Base-by-base conservation (phyloP, 306 rosid species). In the Prunus armeniaca region DNA sequence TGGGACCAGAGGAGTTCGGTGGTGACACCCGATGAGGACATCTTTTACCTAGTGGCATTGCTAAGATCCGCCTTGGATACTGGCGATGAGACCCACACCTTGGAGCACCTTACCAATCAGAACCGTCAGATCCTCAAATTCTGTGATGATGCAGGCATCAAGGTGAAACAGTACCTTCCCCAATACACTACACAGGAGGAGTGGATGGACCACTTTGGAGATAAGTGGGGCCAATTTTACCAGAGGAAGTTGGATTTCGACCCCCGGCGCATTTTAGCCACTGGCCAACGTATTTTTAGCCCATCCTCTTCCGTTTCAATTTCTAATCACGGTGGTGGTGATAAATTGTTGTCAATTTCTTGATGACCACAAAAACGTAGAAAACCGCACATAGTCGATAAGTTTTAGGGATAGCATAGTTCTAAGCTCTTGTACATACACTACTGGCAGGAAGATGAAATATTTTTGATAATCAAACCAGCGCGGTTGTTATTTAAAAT, bases 11-110 rank as follows among this genome's bases (percentile, higher is more conserved):
- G 91, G 86, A 95, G 86, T 86, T 92, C 99, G 67, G 96, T 69
- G 77, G 97, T 92, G 89, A 92, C 85, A 9, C 91, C 92, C 15
- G 96, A 88, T 5, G 99, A 92, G 76, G 93, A 90, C 1, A 87
- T 95, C 70, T 95, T 95, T 84, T 95, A 95, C 85, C 82, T 95
- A 32, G 99, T 95, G 87, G 99, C 92, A 1, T 84, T 95, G 85
- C 84, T 95, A 62, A 87, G 97, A 78, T 92, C 97, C 30, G 97
- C 97, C 19, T 68, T 92, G 84, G 97, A 92, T 73, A 64, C 58
- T 18, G 89, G 88, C 6, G 88, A 82, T 20, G 75, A 75, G 74
- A 84, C 84, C 7, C 88, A 80, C 68, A 63, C 91, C 4, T 80
- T 92, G 84, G 92, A 88, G 75, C 76, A 89, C 71, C 87, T 95